These are phyloP conservation scores for Fusarium brevicatenulatum DNA, from an alignment of 2,329 filamentous ascomycete species.

Conservation along the genomic window DNA sequence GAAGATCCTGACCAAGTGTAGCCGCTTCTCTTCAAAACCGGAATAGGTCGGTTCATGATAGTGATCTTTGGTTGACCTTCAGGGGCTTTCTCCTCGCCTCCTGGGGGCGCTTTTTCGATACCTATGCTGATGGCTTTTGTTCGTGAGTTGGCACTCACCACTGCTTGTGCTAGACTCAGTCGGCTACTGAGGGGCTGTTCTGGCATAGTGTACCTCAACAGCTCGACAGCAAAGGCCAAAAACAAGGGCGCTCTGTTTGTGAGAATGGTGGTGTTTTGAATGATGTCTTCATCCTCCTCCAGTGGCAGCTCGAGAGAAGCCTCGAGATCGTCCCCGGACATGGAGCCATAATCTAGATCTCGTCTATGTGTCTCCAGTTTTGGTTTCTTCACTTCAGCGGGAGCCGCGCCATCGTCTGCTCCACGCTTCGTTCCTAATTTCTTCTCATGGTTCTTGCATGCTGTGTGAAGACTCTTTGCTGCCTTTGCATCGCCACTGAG, in stretches of 20 bases:
- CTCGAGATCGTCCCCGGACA: constrained; percentile 69
- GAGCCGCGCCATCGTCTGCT: constrained; percentile 35
- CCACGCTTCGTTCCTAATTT: constrained; percentile 46
- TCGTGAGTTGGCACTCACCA: constrained; percentile 83
- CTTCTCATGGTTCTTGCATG: constrained; percentile 65
- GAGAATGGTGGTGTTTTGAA: constrained; percentile 67
- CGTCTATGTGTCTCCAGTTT: constrained; percentile 49
- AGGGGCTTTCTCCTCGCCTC: constrained; percentile 77
- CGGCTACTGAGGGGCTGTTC: constrained; percentile 86
- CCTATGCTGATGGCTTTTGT: constrained; percentile 81
- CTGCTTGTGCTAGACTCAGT: constrained; percentile 83
- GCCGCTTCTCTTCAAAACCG: constrained; percentile 80
- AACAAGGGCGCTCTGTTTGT: constrained; percentile 87
- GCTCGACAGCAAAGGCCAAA: constrained; percentile 78
- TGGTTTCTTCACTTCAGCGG: constrained; percentile 44
- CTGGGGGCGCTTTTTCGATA: constrained; percentile 70
- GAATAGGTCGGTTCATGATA: constrained; percentile 78
- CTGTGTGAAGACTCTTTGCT: constrained; percentile 62
- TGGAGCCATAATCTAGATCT: constrained; percentile 53
- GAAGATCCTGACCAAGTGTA: constrained; percentile 60
- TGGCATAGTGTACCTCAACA: constrained; percentile 84
- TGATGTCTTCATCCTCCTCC: constrained; percentile 65
- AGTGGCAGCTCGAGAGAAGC: constrained; percentile 69
- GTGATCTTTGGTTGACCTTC: constrained; percentile 78
- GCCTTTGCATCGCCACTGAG: constrained; percentile 59